Evolutionary conservation across 495 filamentous ascomycete species (phyloP), one percentile per base, ranked within the genome.

Genomic region (Neurospora tetrasperma): DNA sequence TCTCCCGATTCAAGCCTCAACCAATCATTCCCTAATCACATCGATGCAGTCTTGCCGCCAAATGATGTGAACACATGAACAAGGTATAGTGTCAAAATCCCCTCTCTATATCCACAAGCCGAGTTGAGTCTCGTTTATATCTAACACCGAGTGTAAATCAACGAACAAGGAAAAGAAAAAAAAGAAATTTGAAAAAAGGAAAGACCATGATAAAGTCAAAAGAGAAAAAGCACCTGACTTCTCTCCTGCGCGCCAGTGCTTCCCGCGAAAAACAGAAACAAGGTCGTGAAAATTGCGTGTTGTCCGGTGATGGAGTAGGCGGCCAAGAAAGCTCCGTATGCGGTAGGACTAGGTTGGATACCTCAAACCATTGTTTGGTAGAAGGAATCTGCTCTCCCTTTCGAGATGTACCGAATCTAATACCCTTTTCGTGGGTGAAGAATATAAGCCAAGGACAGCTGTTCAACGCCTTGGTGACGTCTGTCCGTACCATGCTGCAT

Each of bases 261-360:
- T 66, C 31, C 54, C 54, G 54, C 14, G 12, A 42, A 69, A 71
- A 59, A 35, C 14, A 74, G 72, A 71, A 38, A 46, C 18, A 69
- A 39, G 18, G 31, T 18, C 62, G 54, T 20, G 7, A n/a, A 12
- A 46, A 7, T 16, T 46, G 42, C 41, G 16, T 42, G n/a, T 5
- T 62, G 23, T 38, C 35, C 54, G 23, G 54, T 18, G 54, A 66
- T 66, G 27, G 54, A 35, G 54, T 66, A 27, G 31, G 54, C 27
- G 54, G 54, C 54, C 54, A 66, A 38, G 35, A 38, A 38, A 7
- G 3, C 54, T 18, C 54, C 27, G 35, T 14, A 8, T 66, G 27
- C 8, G 27, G 27, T 35, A 66, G 54, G 54, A 38, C 14, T 7
- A 14, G 3, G 11, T 27, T 27, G 54, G 27, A 16, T 66, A 27